These are phyloP conservation scores for Venturia oleaginea DNA, from an alignment of 2,329 filamentous ascomycete species.

Conservation along the genomic window DNA sequence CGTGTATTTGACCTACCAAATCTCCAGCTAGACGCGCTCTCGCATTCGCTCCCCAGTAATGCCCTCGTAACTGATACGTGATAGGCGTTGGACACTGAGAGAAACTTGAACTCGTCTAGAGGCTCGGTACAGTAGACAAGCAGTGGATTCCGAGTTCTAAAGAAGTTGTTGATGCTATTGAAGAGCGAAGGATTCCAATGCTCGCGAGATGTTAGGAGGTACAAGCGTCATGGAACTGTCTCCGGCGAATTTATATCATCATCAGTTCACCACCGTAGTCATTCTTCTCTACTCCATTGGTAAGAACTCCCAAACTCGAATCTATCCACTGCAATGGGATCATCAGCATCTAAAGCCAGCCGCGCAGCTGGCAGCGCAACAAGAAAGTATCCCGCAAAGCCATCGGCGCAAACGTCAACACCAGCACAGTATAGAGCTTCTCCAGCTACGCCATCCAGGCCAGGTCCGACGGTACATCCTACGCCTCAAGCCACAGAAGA, in stretches of 20 bases:
- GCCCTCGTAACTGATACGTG: too few relatives aligned
- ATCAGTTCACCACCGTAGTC: background rate
- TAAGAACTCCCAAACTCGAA: background rate
- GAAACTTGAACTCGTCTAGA: too few relatives aligned
- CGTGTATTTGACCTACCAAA: background rate
- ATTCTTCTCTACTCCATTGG: background rate
- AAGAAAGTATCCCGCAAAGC: slow-evolving; percentile 47
- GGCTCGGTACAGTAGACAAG: too few relatives aligned
- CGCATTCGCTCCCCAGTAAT: background rate
- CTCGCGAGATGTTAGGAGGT: background rate
- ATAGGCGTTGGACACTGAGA: too few relatives aligned
- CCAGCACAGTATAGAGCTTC: slow-evolving; percentile 19
- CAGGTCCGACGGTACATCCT: slow-evolving; percentile 34
- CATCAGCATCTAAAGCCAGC: slow-evolving; percentile 48
- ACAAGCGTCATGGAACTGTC: slow-evolving; percentile 1
- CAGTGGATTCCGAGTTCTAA: background rate
- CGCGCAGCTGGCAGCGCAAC: slow-evolving; percentile 38
- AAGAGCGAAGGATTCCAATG: background rate
- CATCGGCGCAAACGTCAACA: slow-evolving; percentile 22
- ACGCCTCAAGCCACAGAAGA: slow-evolving; percentile 28
- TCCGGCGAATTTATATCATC: background rate
- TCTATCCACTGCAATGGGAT: slow-evolving; percentile 38
- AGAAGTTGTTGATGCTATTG: background rate
- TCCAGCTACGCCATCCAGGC: slow-evolving; percentile 22
- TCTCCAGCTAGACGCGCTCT: background rate